Percentiles rank a stretch among this genome's conserved stretches.
phyloP scores from a whole-genome alignment of 2,329 filamentous ascomycete species.

The Trichocomaceae sp. region DNA sequence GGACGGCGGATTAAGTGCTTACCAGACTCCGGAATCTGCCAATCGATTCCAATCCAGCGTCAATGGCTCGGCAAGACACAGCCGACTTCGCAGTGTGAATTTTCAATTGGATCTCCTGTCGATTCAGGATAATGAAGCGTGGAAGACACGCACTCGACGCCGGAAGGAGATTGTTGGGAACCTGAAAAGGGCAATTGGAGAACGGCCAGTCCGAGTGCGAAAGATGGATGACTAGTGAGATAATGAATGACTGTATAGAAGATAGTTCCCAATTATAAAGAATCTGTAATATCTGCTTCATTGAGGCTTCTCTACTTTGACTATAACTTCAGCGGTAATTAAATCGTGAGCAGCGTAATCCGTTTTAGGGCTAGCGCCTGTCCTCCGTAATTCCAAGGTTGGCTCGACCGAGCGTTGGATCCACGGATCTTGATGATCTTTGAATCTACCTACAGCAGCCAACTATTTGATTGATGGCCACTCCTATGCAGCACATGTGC shows the following conservation, averaged over 20 bases:
- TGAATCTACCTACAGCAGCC: too few relatives aligned
- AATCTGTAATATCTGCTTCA: not conserved
- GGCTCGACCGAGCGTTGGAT: too few relatives aligned
- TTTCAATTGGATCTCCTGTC: conserved; percentile 20
- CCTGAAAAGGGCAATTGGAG: conserved; percentile 21
- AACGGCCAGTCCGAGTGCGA: conserved; percentile 19
- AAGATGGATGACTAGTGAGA: conserved; percentile 20
- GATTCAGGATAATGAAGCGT: conserved; percentile 27
- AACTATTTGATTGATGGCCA: not conserved
- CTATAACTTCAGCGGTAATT: not conserved
- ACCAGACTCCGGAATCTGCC: conserved; percentile 38
- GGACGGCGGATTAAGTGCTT: conserved; percentile 28
- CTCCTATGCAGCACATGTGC: not conserved
- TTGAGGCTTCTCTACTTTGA: not conserved
- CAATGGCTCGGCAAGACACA: conserved; percentile 29
- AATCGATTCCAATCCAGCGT: conserved; percentile 30
- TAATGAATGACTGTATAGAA: not conserved
- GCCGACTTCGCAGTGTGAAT: conserved; percentile 28
- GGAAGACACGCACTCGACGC: conserved; percentile 32
- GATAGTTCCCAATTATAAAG: not conserved
- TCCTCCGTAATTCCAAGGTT: not conserved
- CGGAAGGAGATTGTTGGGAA: conserved; percentile 22
- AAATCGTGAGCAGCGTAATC: not conserved
- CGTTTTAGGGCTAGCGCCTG: not conserved
- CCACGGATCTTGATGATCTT: too few relatives aligned